Base-by-base conservation (phyloP, 2,329 filamentous ascomycete genomes). In the Polychaeton citri region DNA sequence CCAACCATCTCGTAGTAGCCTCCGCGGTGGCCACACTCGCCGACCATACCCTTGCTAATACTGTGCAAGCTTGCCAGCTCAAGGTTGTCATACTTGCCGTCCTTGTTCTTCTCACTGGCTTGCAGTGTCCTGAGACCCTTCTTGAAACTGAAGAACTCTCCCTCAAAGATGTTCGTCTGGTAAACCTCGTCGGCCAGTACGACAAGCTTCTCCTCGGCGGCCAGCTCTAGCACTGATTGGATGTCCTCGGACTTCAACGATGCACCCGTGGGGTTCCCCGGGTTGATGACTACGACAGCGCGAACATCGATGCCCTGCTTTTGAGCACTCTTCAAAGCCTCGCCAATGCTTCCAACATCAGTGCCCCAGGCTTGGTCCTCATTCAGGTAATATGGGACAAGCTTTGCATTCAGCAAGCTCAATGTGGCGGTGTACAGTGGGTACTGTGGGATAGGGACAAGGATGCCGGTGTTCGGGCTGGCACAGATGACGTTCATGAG, bases 111-210 rank as follows among this genome's bases (percentile, higher is more conserved):
- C n/a, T 55, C 41, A 36, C 58, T 59, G 59, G 79, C 69, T 61
- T 96, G 88, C 52, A 96, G 66, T 49, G 80, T 71, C 44, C 87
- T 76, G 34, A 98, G 74, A 28, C 80, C 77, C 51, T 81, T 77
- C 68, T 96, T 96, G 79, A 98, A 96, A 53, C 83, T 92, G 64
- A 83, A 76, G 69, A 98, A 98, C 58, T 88, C 72, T 60, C 90
- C 90, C 43, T 81, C 68, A 64, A 98, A 98, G 50, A 98, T 82
- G 62, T 98, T 98, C 55, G 90, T 96, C 66, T 98, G 90, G 74
- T 98, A 98, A 24, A 98, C 90, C 63, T 98, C 90, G 55, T 98
- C 90, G 35, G 90, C 90, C 52, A 98, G 74, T 46, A 96, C 69
- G 38, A 96, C 86, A 18, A 98, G 72, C 49, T 79, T 76, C 68